These are phyloP conservation scores for Saccharomycopsis crataegensis DNA, from an alignment of 1,139 yeast species.

Conservation along the genomic window DNA sequence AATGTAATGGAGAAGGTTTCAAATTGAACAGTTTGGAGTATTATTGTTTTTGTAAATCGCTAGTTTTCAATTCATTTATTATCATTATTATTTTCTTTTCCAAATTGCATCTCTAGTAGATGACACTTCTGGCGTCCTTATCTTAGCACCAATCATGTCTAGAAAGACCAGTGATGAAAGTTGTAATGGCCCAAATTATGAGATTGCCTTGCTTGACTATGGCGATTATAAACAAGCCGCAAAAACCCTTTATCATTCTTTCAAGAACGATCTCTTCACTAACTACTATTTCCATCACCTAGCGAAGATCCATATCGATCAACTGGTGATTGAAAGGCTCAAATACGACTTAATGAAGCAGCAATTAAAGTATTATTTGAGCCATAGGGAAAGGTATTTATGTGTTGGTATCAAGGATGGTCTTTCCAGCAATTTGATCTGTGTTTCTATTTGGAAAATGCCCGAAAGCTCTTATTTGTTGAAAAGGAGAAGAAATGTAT, in stretches of 20 bases:
- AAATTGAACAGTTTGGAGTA: too few relatives aligned
- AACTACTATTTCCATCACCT: constrained; percentile 7
- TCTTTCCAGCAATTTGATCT: background rate
- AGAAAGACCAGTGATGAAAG: too few relatives aligned
- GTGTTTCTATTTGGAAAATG: constrained; percentile 10
- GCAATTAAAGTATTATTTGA: constrained; percentile 5
- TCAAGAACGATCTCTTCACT: constrained; percentile 5
- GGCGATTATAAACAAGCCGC: constrained; percentile 6
- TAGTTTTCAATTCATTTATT: too few relatives aligned
- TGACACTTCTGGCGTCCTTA: too few relatives aligned
- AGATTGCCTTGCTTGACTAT: constrained; percentile 3
- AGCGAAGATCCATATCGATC: background rate
- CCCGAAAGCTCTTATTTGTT: constrained; percentile 6
- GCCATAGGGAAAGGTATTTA: constrained; percentile 4
- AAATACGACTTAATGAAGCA: constrained; percentile 3
- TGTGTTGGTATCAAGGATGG: constrained; percentile 5
- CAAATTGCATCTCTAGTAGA: too few relatives aligned
- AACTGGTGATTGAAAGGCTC: background rate
- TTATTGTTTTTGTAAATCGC: too few relatives aligned
- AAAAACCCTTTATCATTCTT: constrained; percentile 1
- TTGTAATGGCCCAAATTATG: background rate
- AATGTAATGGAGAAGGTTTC: too few relatives aligned
- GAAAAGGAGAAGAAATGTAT: background rate
- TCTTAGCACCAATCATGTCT: too few relatives aligned
- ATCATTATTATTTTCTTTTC: too few relatives aligned